These are phyloP conservation scores for Somion occarium DNA, from an alignment of 1,284 basidiomycete genomes.

Conservation along the genomic window DNA sequence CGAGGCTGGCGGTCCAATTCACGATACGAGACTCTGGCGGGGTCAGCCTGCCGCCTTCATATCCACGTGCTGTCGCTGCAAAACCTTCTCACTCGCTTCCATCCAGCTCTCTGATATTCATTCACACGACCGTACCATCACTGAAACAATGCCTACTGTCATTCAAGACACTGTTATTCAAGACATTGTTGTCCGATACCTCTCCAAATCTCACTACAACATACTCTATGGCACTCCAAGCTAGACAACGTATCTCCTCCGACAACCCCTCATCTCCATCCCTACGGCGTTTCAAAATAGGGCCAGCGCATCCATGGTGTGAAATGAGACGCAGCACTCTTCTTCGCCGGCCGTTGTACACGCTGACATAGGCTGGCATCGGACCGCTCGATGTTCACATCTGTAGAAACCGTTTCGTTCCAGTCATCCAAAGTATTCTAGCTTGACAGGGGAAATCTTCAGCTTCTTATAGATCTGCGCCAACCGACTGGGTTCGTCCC, in stretches of 20 bases:
- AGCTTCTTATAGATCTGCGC: constrained; percentile 42
- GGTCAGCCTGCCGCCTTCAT: constrained; percentile 5
- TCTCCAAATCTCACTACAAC: background rate
- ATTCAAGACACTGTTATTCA: no score
- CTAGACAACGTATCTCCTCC: no score
- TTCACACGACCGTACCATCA: background rate
- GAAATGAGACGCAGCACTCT: background rate
- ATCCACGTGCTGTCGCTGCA: background rate
- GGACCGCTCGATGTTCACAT: background rate
- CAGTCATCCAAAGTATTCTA: constrained; percentile 42
- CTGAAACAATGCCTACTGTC: no score
- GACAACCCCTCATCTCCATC: no score
- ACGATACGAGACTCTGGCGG: background rate
- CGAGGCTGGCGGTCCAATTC: background rate
- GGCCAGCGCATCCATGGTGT: no score
- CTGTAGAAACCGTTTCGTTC: background rate
- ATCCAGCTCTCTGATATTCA: background rate
- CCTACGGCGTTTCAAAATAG: no score
- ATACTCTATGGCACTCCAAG: background rate
- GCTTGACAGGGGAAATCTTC: constrained; percentile 29
- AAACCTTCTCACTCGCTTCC: background rate
- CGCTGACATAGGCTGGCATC: background rate
- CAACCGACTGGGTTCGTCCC: constrained; percentile 41
- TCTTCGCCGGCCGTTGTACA: background rate
- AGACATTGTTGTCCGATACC: no score